These are phyloP conservation scores for Chondrostereum purpureum DNA, from an alignment of 1,284 basidiomycete species.

Conservation along the genomic window DNA sequence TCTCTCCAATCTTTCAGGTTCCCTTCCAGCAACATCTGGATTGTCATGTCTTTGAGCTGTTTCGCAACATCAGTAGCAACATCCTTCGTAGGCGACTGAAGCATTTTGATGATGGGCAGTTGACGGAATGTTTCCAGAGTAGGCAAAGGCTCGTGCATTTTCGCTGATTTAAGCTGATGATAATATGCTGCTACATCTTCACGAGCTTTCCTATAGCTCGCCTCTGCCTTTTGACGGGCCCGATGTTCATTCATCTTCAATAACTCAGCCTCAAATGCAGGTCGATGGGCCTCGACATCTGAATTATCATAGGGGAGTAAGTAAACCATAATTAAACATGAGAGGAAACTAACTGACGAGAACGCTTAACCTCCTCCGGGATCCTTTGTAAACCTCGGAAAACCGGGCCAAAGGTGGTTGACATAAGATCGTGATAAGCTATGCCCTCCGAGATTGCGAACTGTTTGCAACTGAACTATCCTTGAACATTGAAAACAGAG, in stretches of 20 bases:
- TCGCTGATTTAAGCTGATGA: constrained; percentile 22
- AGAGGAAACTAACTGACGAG: constrained; percentile 22
- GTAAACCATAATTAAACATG: background rate
- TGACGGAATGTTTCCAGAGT: constrained; percentile 36
- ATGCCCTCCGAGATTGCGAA: constrained; percentile 33
- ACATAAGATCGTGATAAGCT: constrained; percentile 29
- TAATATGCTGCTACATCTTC: constrained; percentile 26
- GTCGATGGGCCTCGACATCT: constrained; percentile 23
- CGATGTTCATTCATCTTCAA: constrained; percentile 19
- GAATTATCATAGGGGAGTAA: background rate
- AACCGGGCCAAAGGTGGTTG: constrained; percentile 29
- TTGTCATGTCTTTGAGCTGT: constrained; percentile 25
- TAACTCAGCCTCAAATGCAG: constrained; percentile 27
- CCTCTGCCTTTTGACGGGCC: constrained; percentile 20
- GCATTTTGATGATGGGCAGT: constrained; percentile 32
- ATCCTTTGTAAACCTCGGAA: constrained; percentile 24
- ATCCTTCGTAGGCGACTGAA: constrained; percentile 22
- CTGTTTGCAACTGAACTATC: constrained; percentile 23
- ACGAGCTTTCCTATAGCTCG: constrained; percentile 16
- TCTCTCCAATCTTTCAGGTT: constrained; percentile 45
- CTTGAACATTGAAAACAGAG: constrained; percentile 1
- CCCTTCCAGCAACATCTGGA: constrained; percentile 31
- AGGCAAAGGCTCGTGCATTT: constrained; percentile 26
- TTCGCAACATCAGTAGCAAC: constrained; percentile 16
- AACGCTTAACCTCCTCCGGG: constrained; percentile 26